Conservation (phyloP, 2,329 filamentous ascomycete species). For the Epichloe coenophiala region DNA sequence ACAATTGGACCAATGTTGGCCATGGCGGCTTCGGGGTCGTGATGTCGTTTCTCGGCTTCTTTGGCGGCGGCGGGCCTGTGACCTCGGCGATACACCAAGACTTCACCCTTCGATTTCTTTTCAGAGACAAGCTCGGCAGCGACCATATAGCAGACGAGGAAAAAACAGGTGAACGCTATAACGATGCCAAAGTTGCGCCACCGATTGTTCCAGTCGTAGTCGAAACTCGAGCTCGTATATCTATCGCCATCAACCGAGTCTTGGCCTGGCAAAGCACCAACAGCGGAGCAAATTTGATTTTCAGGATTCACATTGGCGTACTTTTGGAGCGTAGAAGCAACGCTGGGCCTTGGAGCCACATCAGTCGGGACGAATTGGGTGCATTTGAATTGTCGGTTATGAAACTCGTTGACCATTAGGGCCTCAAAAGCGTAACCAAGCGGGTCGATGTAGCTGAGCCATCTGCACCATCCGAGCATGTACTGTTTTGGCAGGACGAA, state of each 20-base stretch:
- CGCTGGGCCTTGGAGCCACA: background rate
- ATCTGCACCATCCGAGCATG: conserved; percentile 70
- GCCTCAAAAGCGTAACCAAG: conserved; percentile 70
- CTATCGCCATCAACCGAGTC: conserved; percentile 40
- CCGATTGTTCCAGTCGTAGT: conserved; percentile 43
- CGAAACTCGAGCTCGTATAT: conserved; percentile 41
- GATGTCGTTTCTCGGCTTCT: conserved; percentile 48
- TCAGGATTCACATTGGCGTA: conserved; percentile 17
- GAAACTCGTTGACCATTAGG: conserved; percentile 75
- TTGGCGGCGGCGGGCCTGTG: conserved; percentile 43
- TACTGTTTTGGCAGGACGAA: conserved; percentile 53
- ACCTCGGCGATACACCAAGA: conserved; percentile 62
- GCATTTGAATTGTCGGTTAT: conserved; percentile 45
- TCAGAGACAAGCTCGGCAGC: conserved; percentile 51
- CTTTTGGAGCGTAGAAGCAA: conserved; percentile 7
- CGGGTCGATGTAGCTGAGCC: conserved; percentile 73
- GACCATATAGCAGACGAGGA: conserved; percentile 48
- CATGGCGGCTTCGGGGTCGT: conserved; percentile 42
- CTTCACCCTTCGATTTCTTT: conserved; percentile 62
- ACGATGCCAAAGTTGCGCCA: conserved; percentile 65
- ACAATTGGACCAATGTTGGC: conserved; percentile 33
- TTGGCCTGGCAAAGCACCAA: conserved; percentile 43
- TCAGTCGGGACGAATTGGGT: conserved; percentile 29
- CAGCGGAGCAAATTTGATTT: conserved; percentile 42
- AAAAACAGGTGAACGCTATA: conserved; percentile 47